A percentile compares a stretch with the other conserved stretches of the same genome.
These are phyloP conservation scores for Holtermannia corniformis DNA, from an alignment of 768 basidiomycete genomes.

Conservation along the genomic window DNA sequence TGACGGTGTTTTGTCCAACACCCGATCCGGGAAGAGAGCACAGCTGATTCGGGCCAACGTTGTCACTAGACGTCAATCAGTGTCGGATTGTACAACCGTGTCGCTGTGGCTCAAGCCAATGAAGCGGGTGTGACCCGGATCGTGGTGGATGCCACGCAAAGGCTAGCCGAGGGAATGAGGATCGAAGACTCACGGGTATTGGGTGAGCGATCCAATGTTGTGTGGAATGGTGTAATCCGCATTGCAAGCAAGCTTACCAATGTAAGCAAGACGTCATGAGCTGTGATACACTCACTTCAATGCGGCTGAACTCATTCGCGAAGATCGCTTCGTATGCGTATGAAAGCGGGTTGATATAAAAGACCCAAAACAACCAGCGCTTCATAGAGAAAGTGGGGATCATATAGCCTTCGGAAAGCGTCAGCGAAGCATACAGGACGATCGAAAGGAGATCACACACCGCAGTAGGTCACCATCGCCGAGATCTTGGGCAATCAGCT, in stretches of 20 bases:
- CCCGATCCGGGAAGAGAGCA: slow-evolving; percentile 65
- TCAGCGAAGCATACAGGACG: too few relatives aligned
- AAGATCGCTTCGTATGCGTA: slow-evolving; percentile 58
- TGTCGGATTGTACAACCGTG: too few relatives aligned
- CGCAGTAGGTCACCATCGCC: neutral
- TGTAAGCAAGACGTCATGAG: neutral
- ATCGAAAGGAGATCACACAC: slow-evolving; percentile 49
- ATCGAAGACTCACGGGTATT: slow-evolving; percentile 14
- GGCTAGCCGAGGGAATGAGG: too few relatives aligned
- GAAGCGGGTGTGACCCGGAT: too few relatives aligned
- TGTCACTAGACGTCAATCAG: too few relatives aligned
- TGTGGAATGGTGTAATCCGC: slow-evolving; percentile 30
- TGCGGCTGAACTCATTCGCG: slow-evolving; percentile 40
- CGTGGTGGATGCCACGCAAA: too few relatives aligned
- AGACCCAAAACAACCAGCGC: slow-evolving; percentile 64
- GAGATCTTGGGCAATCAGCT: too few relatives aligned
- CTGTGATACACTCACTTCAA: slow-evolving; percentile 10
- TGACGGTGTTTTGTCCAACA: slow-evolving; percentile 51
- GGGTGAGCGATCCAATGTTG: slow-evolving; percentile 28
- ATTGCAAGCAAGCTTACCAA: slow-evolving; percentile 29
- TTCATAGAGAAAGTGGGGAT: slow-evolving; percentile 36
- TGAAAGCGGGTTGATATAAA: slow-evolving; percentile 62
- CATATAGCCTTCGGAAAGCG: too few relatives aligned
- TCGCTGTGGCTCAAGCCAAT: too few relatives aligned
- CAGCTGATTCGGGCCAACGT: slow-evolving; percentile 50